Base-by-base conservation (phyloP, 2,329 filamentous ascomycete species). In the Cercospora canescens region DNA sequence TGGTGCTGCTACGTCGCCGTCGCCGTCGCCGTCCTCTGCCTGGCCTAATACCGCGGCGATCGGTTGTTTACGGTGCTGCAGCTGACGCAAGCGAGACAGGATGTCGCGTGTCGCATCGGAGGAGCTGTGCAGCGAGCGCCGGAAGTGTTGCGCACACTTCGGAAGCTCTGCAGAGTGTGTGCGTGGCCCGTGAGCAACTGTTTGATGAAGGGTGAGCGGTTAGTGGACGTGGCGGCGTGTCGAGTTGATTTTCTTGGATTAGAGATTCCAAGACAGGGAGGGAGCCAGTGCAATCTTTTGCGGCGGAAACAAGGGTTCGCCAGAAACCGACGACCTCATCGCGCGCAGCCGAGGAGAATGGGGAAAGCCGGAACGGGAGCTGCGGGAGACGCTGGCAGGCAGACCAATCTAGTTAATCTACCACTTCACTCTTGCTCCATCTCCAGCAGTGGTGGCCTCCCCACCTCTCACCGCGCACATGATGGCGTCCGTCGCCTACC, bases 1-100 rank as follows among this genome's bases (percentile, higher is more conserved):
- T 99, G 81, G 39, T 32, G 58, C 21, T 48, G 35, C 11, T 11
- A 21, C 26, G 35, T 11, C 30, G 32, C 11, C 28, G 52, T 56
- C 52, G 52, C 18, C 50, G 24, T 18, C 21, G 11, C 26, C 57
- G 24, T 18, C 21, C 12, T 26, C 57, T 60, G 28, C 30, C 32
- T 39, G 55, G 55, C 12, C 26, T 45, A 28, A 45, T 45, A 39
- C 16, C 57, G 21, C 35, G 57, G 35, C 16, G 57, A 30, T 30
- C 37, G 37, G 57, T 45, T 16, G 37, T 45, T 60, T 24, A 41
- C 21, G 16, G 57, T 60, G 26, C 57, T 60, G 37, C 37, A 60
- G 57, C 57, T 45, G 57, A 32, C 57, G 57, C 57, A 30, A 56
- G 48, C 48, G 39, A 60, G 35, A 60, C 57, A 30, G 26, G 28